Evolutionary conservation across 257 asterid genomes (phyloP).

Genomic region (Rhazya stricta): DNA sequence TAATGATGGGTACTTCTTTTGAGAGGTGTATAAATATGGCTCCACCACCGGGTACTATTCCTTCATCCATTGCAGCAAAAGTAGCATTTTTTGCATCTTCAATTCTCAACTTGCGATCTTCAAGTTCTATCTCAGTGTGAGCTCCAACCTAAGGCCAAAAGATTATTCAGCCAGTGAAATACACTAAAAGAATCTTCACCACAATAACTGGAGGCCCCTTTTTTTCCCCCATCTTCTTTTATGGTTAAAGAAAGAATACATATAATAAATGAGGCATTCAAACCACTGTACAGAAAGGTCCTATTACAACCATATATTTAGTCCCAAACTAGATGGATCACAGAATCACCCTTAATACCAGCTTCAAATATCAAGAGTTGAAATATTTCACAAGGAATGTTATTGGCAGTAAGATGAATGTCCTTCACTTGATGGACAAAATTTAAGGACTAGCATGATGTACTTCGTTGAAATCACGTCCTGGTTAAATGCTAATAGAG

Average conservation of each 20-base stretch:
- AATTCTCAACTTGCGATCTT: conserved; percentile 78
- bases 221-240: neutral
- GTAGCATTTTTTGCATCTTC: conserved; percentile 96
- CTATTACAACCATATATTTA: neutral
- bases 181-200: neutral
- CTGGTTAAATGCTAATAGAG: conserved; percentile 1
- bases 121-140: conserved; percentile 88
- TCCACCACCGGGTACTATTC: conserved; percentile 98
- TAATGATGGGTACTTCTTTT: conserved; percentile 58
- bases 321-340: neutral
- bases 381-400: neutral
- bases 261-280: neutral
- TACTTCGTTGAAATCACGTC: neutral
- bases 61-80: conserved; percentile 93
- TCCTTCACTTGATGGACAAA: neutral
- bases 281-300: neutral
- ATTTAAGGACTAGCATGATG: neutral
- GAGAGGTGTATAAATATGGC: conserved; percentile 81
- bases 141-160: conserved; percentile 55
- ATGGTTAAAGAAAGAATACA: neutral
- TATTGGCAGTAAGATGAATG: neutral
- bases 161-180: neutral
- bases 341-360: neutral
- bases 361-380: neutral
- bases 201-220: neutral